These are phyloP conservation scores for Oryza rufipogon DNA, from an alignment of 176 grass and related monocot species.

Conservation along the genomic window DNA sequence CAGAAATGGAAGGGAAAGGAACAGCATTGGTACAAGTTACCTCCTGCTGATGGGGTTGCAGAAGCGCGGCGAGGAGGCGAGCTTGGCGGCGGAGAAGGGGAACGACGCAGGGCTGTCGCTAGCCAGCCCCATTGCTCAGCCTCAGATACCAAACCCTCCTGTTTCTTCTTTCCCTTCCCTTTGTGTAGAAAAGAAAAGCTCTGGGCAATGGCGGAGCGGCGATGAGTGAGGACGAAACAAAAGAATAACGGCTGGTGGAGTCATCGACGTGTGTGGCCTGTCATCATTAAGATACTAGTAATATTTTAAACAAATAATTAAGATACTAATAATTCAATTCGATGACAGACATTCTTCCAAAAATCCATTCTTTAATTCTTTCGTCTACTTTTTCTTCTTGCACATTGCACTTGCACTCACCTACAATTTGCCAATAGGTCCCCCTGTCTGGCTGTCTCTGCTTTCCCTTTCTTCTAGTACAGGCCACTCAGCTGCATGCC, in stretches of 20 bases:
- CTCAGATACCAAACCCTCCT: not conserved
- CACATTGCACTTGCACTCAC: not conserved
- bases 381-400: not conserved
- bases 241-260: conserved; percentile 36
- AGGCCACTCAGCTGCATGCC: not conserved
- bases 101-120: conserved; percentile 34
- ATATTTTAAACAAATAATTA: not conserved
- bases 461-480: not conserved
- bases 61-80: conserved; percentile 49
- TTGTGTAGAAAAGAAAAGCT: not conserved
- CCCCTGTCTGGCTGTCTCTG: too few relatives aligned
- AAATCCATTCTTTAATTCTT: conserved; percentile 1
- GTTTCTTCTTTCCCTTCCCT: not conserved
- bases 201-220: not conserved
- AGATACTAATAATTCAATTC: conserved; percentile 7
- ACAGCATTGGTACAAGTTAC: not conserved
- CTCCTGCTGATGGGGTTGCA: conserved; percentile 50
- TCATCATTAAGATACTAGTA: not conserved
- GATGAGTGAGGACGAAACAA: conserved; percentile 23
- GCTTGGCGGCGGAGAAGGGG: conserved; percentile 41
- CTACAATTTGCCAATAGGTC: not conserved
- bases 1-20: too few relatives aligned
- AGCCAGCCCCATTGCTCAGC: conserved; percentile 41
- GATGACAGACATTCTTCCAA: conserved; percentile 22
- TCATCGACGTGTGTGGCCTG: not conserved